Percentiles rank a stretch among this genome's conserved stretches.
Conservation (phyloP, 2,329 filamentous ascomycete species). For the Pseudopithomyces maydicus region DNA sequence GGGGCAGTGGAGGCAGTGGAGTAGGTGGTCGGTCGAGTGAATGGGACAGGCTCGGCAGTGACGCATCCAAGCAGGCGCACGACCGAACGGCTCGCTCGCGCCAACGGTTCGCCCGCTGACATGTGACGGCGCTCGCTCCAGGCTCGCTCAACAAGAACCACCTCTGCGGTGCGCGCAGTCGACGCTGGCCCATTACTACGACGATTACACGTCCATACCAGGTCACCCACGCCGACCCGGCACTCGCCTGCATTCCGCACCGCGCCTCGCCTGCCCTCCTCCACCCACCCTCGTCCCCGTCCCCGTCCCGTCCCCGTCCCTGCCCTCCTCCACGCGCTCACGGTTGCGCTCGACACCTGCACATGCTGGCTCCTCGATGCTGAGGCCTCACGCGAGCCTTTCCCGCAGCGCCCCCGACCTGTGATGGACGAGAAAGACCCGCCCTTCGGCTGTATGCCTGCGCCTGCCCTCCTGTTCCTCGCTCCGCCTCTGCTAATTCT, state of each 20-base stretch:
- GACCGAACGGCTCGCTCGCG: neutral
- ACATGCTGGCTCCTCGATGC: slow-evolving; percentile 7
- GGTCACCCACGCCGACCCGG: neutral
- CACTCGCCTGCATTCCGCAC: neutral
- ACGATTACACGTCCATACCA: slow-evolving; percentile 1
- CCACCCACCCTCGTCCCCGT: neutral
- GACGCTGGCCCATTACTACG: neutral
- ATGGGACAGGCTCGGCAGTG: slow-evolving; percentile 4
- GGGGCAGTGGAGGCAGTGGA: slow-evolving; percentile 15
- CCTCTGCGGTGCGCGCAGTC: slow-evolving; percentile 3
- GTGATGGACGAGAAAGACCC: slow-evolving; percentile 40
- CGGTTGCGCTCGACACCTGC: neutral
- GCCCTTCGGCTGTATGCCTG: slow-evolving; percentile 41
- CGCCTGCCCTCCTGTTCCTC: neutral
- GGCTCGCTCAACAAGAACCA: slow-evolving; percentile 8
- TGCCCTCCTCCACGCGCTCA: neutral
- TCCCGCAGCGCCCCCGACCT: neutral
- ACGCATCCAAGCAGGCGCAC: slow-evolving; percentile 4
- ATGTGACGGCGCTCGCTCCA: slow-evolving; percentile 8
- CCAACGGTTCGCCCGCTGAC: slow-evolving; percentile 4
- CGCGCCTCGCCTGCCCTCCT: neutral
- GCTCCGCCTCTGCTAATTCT: slow-evolving; percentile 11
- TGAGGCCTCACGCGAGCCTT: neutral
- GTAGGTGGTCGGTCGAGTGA: slow-evolving; percentile 1
- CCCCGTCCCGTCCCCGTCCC: neutral